A percentile compares a stretch with the other conserved stretches of the same genome.
Conservation (phyloP, 2,329 filamentous ascomycete species). For the Diaporthe citrichinensis region DNA sequence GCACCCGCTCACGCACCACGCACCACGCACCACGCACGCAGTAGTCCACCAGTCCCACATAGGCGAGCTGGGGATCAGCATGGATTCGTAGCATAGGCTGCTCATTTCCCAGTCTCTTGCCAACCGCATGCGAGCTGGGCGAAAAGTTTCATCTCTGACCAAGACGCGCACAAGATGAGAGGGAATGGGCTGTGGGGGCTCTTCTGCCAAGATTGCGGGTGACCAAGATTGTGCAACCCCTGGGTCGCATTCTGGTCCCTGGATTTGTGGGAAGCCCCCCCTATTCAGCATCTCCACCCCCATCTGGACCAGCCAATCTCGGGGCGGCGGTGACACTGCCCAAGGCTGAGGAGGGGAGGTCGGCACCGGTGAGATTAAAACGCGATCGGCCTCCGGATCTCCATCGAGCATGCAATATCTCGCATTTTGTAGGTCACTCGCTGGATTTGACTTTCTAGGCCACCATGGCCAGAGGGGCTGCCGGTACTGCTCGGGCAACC, state of each 20-base stretch:
- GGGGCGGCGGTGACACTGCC: conserved; percentile 5
- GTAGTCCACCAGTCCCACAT: conserved; percentile 18
- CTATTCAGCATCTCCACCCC: conserved; percentile 33
- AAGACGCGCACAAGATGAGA: conserved; percentile 35
- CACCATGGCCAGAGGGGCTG: background rate
- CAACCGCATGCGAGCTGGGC: conserved; percentile 22
- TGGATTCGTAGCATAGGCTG: conserved; percentile 12
- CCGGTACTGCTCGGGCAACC: conserved; percentile 8
- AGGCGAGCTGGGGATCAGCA: conserved; percentile 7
- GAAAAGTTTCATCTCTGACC: conserved; percentile 21
- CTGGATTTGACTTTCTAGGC: conserved; percentile 2
- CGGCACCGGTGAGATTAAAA: conserved; percentile 35
- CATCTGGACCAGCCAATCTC: conserved; percentile 29
- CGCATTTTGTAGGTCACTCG: conserved; percentile 21
- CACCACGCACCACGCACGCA: background rate
- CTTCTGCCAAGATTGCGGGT: conserved; percentile 29
- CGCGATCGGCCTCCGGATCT: conserved; percentile 35
- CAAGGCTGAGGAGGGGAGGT: conserved; percentile 27
- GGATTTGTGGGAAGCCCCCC: conserved; percentile 36
- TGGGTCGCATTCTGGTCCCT: conserved; percentile 35
- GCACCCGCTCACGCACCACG: background rate
- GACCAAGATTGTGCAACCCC: conserved; percentile 31
- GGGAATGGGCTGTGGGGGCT: conserved; percentile 35
- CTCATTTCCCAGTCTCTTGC: conserved; percentile 33
- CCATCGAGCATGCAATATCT: conserved; percentile 28